These are phyloP conservation scores for Kluyveromyces wickerhamii DNA, from an alignment of 805 yeast species.

Conservation along the genomic window DNA sequence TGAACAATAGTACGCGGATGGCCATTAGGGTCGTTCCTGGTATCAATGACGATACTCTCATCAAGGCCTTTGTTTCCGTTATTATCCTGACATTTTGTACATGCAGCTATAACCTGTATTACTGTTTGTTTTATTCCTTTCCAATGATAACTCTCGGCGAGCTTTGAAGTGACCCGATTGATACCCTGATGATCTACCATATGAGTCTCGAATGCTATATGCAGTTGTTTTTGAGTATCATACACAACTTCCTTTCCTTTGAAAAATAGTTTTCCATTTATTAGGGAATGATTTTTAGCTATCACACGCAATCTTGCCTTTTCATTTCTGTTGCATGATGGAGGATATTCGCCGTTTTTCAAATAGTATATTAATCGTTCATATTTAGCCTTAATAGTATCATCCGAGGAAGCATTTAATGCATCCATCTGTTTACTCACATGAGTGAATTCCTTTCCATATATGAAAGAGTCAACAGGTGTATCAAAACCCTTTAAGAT, in stretches of 20 bases:
- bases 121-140: conserved; percentile 84
- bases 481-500: conserved; percentile 74
- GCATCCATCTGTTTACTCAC: conserved; percentile 27
- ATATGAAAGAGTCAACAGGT: conserved; percentile 81
- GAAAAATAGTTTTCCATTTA: conserved; percentile 64
- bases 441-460: conserved; percentile 70
- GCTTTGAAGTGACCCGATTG: conserved; percentile 71
- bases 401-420: conserved; percentile 21
- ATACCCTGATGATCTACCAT: conserved; percentile 73
- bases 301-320: conserved; percentile 71
- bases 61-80: conserved; percentile 14
- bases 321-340: conserved; percentile 71
- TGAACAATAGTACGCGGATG: conserved; percentile 15
- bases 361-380: conserved; percentile 72
- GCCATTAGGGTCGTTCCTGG: conserved; percentile 14
- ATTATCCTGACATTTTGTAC: conserved; percentile 61
- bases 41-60: conserved; percentile 27
- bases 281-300: conserved; percentile 67
- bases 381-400: conserved; percentile 39
- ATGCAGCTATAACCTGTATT: conserved; percentile 64
- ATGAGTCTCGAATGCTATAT: conserved; percentile 67
- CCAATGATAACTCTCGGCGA: conserved; percentile 86
- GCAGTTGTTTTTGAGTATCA: conserved; percentile 65
- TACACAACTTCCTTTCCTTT: conserved; percentile 79
- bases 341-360: conserved; percentile 82